Evolutionary conservation across 176 grass and related monocot genomes (phyloP).

Genomic region (Rhipidocladum racemiflorum): DNA sequence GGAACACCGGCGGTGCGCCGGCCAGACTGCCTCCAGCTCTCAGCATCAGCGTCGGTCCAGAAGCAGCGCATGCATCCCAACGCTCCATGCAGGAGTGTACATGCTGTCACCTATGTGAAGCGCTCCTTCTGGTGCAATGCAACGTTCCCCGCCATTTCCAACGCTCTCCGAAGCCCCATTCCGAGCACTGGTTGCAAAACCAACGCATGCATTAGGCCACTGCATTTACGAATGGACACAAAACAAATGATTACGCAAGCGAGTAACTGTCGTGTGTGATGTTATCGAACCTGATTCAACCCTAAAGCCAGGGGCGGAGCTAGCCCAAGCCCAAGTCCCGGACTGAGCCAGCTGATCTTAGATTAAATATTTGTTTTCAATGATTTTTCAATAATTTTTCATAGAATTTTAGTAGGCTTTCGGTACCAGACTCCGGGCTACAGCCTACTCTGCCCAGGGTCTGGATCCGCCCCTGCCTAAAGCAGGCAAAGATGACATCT

Average conservation of each 20-base stretch:
- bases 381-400: no score
- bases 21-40: slow-evolving; percentile 74
- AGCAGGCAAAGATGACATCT: slow-evolving; percentile 83
- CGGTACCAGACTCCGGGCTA: no score
- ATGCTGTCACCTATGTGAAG: slow-evolving; percentile 92
- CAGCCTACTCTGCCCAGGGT: no score
- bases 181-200: slow-evolving; percentile 33
- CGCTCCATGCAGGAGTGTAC: slow-evolving; percentile 55
- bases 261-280: not conserved
- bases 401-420: no score
- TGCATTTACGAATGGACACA: not conserved
- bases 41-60: slow-evolving; percentile 60
- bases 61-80: slow-evolving; percentile 73
- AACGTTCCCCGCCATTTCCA: slow-evolving; percentile 83
- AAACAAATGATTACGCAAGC: not conserved
- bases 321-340: no score
- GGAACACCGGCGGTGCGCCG: slow-evolving; percentile 62
- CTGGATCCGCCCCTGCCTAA: no score
- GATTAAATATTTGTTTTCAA: no score
- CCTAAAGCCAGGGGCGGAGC: no score
- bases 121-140: slow-evolving; percentile 40
- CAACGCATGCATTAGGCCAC: not conserved
- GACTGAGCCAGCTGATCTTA: no score
- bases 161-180: slow-evolving; percentile 62
- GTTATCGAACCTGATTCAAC: slow-evolving; percentile 49